These are phyloP conservation scores for Helianthus annuus DNA, from an alignment of 129 eudicot genomes.

Conservation along the genomic window HanXRQr2.0-SUNRISE NC_035437.2:17740442-17740941, in stretches of 20 bases:
- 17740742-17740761: slow-evolving; percentile 89
- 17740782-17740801: slow-evolving; percentile 88
- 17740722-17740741: slow-evolving; percentile 60
- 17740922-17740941: slow-evolving; percentile 98
- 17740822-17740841: slow-evolving; percentile 57
- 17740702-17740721: background rate
- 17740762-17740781: slow-evolving; percentile 93
- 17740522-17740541: slow-evolving; percentile 77
- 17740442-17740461: slow-evolving; percentile 5
- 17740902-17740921: slow-evolving; percentile 62
- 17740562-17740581: slow-evolving; percentile 95
- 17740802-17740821: slow-evolving; percentile 99
- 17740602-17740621: slow-evolving; percentile 97
- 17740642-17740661: slow-evolving; percentile 89
- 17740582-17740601: slow-evolving; percentile 98
- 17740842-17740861: background rate
- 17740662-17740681: background rate
- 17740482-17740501: slow-evolving; percentile 87
- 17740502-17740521: slow-evolving; percentile 92
- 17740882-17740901: slow-evolving; percentile 6
- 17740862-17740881: background rate
- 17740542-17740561: slow-evolving; percentile 99
- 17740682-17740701: background rate
- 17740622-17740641: slow-evolving; percentile 93
- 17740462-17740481: slow-evolving; percentile 94